Percentiles rank a stretch among this genome's conserved stretches.
Conservation (phyloP, 768 basidiomycete genomes). For the Pleurotus tuber-regium region DNA sequence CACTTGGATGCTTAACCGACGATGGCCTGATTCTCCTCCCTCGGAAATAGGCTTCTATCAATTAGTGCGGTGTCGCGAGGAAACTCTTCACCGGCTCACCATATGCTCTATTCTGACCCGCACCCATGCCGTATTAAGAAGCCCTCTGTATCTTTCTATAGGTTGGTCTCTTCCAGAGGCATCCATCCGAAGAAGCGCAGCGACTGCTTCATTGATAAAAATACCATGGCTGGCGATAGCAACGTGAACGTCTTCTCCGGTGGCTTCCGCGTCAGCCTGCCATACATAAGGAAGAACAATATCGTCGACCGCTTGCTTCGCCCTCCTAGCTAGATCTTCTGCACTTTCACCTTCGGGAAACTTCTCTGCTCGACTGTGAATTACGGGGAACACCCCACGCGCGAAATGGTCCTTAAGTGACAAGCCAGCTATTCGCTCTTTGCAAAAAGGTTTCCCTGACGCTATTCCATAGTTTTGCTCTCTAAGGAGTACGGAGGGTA, state of each 20-base stretch:
- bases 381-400: slow-evolving; percentile 49
- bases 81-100: slow-evolving; percentile 24
- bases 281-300: slow-evolving; percentile 56
- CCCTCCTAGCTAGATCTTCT: slow-evolving; percentile 59
- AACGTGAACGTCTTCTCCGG: slow-evolving; percentile 42
- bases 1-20: slow-evolving; percentile 39
- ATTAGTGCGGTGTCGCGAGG: neutral
- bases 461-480: slow-evolving; percentile 72
- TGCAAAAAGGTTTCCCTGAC: slow-evolving; percentile 58
- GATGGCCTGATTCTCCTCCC: slow-evolving; percentile 17
- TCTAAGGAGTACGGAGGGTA: slow-evolving; percentile 48
- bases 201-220: slow-evolving; percentile 60
- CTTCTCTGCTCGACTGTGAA: slow-evolving; percentile 41
- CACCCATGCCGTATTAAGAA: slow-evolving; percentile 73
- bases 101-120: slow-evolving; percentile 46
- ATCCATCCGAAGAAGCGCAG: slow-evolving; percentile 44
- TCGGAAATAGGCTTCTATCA: slow-evolving; percentile 24
- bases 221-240: slow-evolving; percentile 77
- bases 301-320: slow-evolving; percentile 46
- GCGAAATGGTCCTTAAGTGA: slow-evolving; percentile 48
- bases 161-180: slow-evolving; percentile 21
- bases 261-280: slow-evolving; percentile 34
- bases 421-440: slow-evolving; percentile 20
- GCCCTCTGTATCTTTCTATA: slow-evolving; percentile 39
- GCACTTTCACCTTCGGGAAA: slow-evolving; percentile 76